Percentiles rank a stretch among this genome's conserved stretches.
Evolutionary conservation across 177 flowering plant genomes (phyloP).

Genomic region (Telopea speciosissima): DNA sequence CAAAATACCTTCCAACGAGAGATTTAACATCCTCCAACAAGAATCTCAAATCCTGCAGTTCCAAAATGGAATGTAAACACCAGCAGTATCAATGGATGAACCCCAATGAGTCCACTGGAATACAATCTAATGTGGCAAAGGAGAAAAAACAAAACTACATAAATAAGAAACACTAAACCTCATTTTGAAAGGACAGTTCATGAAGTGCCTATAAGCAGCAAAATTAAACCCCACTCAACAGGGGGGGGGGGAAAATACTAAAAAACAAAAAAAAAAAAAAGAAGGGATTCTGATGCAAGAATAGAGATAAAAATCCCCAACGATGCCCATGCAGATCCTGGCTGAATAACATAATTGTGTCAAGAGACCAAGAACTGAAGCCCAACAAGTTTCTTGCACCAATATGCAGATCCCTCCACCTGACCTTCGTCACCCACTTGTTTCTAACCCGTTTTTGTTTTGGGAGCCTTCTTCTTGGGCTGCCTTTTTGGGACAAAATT

Average conservation of each 20-base stretch:
- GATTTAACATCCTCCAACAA: no score
- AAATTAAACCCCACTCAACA: background rate
- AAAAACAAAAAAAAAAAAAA: background rate
- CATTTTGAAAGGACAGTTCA: background rate
- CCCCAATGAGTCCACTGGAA: no score
- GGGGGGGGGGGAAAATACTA: background rate
- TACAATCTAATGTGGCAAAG: no score
- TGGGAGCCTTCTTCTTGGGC: conserved; percentile 42
- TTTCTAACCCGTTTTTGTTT: conserved; percentile 36
- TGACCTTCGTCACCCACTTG: background rate
- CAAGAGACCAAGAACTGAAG: conserved; percentile 2
- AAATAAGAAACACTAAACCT: background rate
- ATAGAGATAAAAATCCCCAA: background rate
- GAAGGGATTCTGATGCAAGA: background rate
- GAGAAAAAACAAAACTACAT: background rate
- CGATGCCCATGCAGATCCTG: background rate
- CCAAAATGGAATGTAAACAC: no score
- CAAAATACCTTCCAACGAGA: no score
- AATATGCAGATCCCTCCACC: background rate
- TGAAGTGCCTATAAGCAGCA: background rate
- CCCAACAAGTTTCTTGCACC: background rate
- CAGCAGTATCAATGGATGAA: no score
- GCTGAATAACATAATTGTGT: background rate
- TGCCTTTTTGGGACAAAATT: conserved; percentile 51
- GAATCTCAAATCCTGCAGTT: no score